These are phyloP conservation scores for Erodium chrysanthum DNA, from an alignment of 441 rosid genomes.

Conservation along the genomic window DNA sequence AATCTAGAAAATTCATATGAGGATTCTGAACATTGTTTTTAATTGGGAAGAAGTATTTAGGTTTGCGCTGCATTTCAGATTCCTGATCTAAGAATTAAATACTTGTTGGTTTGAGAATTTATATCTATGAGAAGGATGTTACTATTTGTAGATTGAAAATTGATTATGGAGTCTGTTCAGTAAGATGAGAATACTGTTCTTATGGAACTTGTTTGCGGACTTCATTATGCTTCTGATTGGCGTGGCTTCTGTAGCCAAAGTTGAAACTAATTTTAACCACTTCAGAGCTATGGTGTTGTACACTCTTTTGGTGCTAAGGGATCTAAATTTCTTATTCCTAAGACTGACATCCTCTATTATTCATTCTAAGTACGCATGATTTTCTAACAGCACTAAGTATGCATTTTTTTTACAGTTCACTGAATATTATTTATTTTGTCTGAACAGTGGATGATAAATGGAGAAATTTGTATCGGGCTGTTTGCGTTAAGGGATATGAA, in stretches of 20 bases:
- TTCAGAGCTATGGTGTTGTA: background rate
- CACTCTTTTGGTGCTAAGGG: too few species aligned
- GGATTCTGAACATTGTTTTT: background rate
- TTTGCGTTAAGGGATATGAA: conserved; percentile 82
- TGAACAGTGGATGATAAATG: conserved; percentile 96
- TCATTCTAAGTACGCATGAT: too few species aligned
- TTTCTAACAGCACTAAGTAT: too few species aligned
- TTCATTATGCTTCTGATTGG: background rate
- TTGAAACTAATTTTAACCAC: background rate
- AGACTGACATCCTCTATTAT: too few species aligned
- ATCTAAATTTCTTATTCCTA: too few species aligned
- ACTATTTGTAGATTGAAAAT: background rate
- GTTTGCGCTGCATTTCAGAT: background rate
- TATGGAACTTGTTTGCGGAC: background rate
- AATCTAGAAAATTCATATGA: background rate
- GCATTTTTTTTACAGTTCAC: conserved; percentile 19
- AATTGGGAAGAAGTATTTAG: background rate
- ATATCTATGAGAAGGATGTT: background rate
- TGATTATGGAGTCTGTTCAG: background rate
- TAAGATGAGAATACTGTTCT: background rate
- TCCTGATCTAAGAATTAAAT: background rate
- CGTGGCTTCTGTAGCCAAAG: background rate
- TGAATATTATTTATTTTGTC: conserved; percentile 12
- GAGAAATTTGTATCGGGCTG: conserved; percentile 94
- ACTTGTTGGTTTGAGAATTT: background rate